Conservation (phyloP, 164 flowering plant genomes). For the Tetracentron sinense region DNA sequence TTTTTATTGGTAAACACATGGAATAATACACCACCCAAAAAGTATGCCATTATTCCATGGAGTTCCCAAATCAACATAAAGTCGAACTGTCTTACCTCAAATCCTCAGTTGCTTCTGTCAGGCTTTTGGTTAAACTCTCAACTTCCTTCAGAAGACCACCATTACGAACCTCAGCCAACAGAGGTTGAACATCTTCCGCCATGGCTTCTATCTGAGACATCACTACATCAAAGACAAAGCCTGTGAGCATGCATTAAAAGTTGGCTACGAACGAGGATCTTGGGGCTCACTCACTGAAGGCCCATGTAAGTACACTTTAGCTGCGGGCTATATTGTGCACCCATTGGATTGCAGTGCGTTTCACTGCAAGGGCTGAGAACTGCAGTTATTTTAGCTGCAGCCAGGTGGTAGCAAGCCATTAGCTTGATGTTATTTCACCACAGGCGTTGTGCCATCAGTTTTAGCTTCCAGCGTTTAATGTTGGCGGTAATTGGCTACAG, state of each 20-base stretch:
- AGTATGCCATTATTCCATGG: no score
- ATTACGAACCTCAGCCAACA: conserved; percentile 72
- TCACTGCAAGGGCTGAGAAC: not conserved
- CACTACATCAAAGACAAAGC: conserved; percentile 55
- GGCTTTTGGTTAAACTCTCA: conserved; percentile 70
- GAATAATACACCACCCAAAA: no score
- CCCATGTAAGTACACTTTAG: not conserved
- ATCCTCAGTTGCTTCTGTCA: conserved; percentile 71
- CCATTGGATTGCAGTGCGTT: not conserved
- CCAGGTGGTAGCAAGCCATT: no score
- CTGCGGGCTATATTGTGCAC: no score
- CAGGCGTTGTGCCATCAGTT: no score
- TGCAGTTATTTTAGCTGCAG: no score
- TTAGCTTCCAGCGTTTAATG: no score
- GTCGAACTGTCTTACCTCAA: conserved; percentile 74
- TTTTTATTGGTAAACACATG: not conserved
- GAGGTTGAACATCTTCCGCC: conserved; percentile 86
- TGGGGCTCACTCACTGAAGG: not conserved
- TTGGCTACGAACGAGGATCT: not conserved
- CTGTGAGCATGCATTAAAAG: conserved; percentile 26
- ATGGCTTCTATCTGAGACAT: conserved; percentile 84
- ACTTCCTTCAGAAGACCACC: conserved; percentile 76
- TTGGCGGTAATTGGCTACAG: no score
- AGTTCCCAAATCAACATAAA: no score
- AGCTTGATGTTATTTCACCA: no score